phyloP scores from a whole-genome alignment of 225 moss, liverwort and hornwort species.

The Pseudoscleropodium purum region DNA sequence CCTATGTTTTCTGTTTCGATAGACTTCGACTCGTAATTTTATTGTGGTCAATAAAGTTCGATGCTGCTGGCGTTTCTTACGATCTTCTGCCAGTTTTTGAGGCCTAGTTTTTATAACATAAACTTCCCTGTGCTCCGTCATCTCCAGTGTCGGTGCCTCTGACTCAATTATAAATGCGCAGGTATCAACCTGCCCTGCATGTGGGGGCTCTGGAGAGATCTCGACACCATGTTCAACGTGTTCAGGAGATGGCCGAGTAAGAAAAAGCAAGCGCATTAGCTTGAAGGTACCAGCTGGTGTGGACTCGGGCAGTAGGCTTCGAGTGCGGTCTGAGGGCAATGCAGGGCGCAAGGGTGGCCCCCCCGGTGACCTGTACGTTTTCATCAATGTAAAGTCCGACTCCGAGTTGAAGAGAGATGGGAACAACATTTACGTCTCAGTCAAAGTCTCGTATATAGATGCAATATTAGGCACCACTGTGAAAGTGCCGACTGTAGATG shows the following conservation, averaged over 20 bases:
- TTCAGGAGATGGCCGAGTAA: constrained; percentile 73
- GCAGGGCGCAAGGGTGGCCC: constrained; percentile 88
- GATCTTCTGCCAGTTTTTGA: neutral
- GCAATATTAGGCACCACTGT: constrained; percentile 93
- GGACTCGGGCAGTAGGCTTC: constrained; percentile 83
- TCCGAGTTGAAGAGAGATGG: constrained; percentile 93
- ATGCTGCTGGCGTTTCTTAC: neutral
- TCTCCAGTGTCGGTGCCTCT: neutral
- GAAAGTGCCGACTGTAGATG: constrained; percentile 92
- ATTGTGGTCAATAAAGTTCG: neutral
- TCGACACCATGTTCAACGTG: constrained; percentile 81
- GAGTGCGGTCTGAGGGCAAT: constrained; percentile 92
- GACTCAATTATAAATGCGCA: neutral
- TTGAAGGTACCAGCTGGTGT: constrained; percentile 94
- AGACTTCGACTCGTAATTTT: neutral
- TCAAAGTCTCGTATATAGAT: constrained; percentile 83
- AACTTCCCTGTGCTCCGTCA: neutral
- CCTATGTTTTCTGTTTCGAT: neutral
- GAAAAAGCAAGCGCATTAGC: constrained; percentile 79
- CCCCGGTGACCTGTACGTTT: constrained; percentile 90
- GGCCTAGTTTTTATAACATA: neutral
- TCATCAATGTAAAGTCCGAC: constrained; percentile 80
- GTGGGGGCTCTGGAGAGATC: constrained; percentile 84
- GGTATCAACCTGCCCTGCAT: constrained; percentile 81
- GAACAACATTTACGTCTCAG: constrained; percentile 75